These are phyloP conservation scores for Didymella arachidicola DNA, from an alignment of 2,329 filamentous ascomycete species.

Conservation along the genomic window DNA sequence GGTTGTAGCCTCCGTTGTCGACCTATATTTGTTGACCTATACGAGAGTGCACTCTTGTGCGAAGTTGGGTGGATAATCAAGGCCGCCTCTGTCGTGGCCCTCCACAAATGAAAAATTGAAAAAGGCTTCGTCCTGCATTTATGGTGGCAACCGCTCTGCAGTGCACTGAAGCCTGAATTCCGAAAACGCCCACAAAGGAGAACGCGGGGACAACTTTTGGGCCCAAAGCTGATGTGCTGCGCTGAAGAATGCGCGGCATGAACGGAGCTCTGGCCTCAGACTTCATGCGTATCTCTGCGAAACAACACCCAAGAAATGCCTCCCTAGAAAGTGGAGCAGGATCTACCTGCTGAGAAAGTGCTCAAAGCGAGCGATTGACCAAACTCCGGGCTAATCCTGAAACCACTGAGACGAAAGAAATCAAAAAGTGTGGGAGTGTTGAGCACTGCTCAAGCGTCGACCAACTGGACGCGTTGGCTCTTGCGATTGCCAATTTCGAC, in stretches of 20 bases:
- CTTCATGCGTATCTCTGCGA: neutral
- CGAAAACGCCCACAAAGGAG: conserved; percentile 3
- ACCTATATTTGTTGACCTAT: conserved; percentile 1
- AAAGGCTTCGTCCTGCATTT: neutral
- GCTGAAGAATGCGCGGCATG: conserved; percentile 7
- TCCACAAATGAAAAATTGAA: neutral
- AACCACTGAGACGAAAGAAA: neutral
- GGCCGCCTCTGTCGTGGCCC: neutral
- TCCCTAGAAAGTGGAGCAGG: conserved; percentile 11
- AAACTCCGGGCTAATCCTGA: neutral
- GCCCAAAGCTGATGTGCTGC: neutral
- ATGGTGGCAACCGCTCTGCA: conserved; percentile 16
- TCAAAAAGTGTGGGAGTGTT: neutral
- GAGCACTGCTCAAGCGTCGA: conserved; percentile 36
- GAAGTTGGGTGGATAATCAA: neutral
- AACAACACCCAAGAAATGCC: conserved; percentile 3
- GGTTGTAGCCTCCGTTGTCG: neutral
- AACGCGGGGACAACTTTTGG: conserved; percentile 1
- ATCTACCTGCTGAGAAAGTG: conserved; percentile 11
- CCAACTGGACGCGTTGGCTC: conserved; percentile 47
- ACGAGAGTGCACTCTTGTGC: neutral
- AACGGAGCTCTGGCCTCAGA: neutral
- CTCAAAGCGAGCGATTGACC: neutral
- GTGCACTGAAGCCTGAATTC: neutral
- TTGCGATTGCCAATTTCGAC: conserved; percentile 48